phyloP scores from a whole-genome alignment of 1,284 basidiomycete species.

The Wallemia hederae region DNA sequence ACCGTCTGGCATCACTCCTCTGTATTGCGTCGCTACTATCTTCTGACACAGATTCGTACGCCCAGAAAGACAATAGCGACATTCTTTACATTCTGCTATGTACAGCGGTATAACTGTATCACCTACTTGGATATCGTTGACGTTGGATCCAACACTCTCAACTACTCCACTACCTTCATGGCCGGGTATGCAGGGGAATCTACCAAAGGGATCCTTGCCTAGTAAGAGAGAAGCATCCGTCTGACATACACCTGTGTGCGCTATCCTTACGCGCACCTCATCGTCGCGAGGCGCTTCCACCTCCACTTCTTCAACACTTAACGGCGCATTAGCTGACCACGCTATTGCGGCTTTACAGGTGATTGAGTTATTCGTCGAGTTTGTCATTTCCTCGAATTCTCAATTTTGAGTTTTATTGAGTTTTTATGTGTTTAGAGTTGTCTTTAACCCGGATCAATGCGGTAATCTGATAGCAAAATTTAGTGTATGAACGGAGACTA shows the following conservation, averaged over 20 bases:
- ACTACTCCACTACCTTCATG: conserved; percentile 21
- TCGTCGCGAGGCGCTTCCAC: conserved; percentile 17
- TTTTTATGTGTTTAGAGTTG: no score
- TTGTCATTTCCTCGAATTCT: no score
- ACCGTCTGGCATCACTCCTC: conserved; percentile 20
- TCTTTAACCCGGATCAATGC: no score
- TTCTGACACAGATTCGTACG: conserved; percentile 18
- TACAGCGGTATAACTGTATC: conserved; percentile 14
- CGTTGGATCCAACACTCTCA: conserved; percentile 19
- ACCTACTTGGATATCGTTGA: conserved; percentile 17
- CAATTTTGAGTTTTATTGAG: no score
- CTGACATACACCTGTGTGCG: conserved; percentile 19
- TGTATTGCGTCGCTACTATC: conserved; percentile 11
- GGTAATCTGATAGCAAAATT: no score
- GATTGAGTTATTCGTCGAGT: no score
- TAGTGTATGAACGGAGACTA: no score
- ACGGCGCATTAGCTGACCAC: conserved; percentile 16
- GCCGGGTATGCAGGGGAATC: conserved; percentile 17
- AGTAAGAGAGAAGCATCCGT: conserved; percentile 17
- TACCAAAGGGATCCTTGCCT: conserved; percentile 19
- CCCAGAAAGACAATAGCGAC: conserved; percentile 19
- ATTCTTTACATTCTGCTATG: conserved; percentile 11
- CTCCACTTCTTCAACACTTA: conserved; percentile 16
- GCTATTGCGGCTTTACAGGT: conserved; percentile 14
- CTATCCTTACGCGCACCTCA: conserved; percentile 19